Evolutionary conservation across 257 asterid genomes (phyloP).

Genomic region (Capsicum chinense): DNA sequence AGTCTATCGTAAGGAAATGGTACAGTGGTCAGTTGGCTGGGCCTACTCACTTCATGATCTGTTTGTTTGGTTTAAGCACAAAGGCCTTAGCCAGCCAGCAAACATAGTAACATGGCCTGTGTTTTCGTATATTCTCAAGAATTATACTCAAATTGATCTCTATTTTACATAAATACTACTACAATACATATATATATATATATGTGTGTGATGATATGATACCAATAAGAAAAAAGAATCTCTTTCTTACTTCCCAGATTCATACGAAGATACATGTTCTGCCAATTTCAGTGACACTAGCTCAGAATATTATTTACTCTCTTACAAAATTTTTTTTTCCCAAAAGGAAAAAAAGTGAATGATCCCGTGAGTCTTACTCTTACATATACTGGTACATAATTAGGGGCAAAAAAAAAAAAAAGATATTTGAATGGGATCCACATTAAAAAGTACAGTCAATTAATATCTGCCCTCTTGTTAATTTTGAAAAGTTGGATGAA

Average conservation of each 20-base stretch:
- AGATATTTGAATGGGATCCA: conserved; percentile 2
- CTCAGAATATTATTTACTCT: background rate
- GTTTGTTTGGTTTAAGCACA: conserved; percentile 31
- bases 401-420: too few relatives aligned
- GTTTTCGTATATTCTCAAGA: conserved; percentile 28
- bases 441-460: background rate
- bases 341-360: background rate
- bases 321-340: background rate
- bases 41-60: conserved; percentile 50
- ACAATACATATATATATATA: background rate
- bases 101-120: conserved; percentile 74
- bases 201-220: too few relatives aligned
- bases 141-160: background rate
- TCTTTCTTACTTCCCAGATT: conserved; percentile 36
- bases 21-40: conserved; percentile 35
- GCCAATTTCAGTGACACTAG: conserved; percentile 35
- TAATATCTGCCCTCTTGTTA: background rate
- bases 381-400: background rate
- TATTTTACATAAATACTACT: background rate
- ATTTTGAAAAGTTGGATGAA: background rate
- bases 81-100: conserved; percentile 32
- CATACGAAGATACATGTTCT: conserved; percentile 33
- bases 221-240: background rate
- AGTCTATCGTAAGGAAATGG: background rate
- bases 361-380: conserved; percentile 25